Conservation (phyloP, 495 filamentous ascomycete genomes). For the Neurospora sp. region DNA sequence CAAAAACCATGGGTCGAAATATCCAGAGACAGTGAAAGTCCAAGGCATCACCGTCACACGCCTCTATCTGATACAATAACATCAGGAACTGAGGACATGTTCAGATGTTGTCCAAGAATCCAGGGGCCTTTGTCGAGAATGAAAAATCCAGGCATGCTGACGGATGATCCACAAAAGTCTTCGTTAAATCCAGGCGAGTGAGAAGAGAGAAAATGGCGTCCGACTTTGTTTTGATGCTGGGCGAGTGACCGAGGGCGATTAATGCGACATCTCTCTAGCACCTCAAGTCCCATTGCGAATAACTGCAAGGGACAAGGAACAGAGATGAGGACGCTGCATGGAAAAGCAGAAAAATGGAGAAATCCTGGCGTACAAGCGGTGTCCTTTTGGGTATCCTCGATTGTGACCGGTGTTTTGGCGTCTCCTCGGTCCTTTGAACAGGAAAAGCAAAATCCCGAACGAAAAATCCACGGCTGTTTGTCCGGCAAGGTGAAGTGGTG, state of each 20-base stretch:
- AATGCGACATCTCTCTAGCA: neutral
- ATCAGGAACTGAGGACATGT: neutral
- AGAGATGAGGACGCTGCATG: neutral
- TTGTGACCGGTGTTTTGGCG: neutral
- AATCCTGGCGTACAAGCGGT: neutral
- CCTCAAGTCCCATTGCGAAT: neutral
- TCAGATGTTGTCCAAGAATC: neutral
- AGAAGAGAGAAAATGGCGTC: neutral
- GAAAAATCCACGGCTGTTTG: neutral
- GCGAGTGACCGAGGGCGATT: neutral
- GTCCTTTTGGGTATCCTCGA: neutral
- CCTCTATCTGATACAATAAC: neutral
- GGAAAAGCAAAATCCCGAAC: neutral
- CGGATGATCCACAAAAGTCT: neutral
- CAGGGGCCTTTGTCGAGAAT: neutral
- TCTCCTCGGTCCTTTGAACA: neutral
- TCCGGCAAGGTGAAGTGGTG: neutral
- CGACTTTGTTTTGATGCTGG: neutral
- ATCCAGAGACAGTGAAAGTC: neutral
- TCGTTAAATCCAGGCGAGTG: neutral
- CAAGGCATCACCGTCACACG: neutral
- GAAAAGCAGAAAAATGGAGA: neutral
- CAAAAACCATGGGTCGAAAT: neutral
- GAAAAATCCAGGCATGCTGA: neutral
- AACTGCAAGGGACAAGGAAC: neutral